Evolutionary conservation across 1,284 basidiomycete species (phyloP).

Genomic region (Sphaerobolus stellatus): DNA sequence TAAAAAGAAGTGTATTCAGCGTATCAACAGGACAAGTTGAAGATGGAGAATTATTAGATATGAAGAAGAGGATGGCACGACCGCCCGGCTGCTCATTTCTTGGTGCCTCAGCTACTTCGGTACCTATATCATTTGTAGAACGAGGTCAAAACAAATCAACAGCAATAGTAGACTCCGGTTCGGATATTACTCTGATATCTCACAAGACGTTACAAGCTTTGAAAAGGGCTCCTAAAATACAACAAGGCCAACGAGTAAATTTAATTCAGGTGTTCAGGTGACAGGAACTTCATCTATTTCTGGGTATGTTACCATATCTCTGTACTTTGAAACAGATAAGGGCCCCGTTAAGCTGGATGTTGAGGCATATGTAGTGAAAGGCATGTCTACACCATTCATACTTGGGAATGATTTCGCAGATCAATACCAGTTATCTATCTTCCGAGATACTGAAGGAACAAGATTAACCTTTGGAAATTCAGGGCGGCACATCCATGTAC

Average conservation of each 20-base stretch:
- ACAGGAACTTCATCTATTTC: slow-evolving; percentile 28
- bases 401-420: slow-evolving; percentile 32
- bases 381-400: slow-evolving; percentile 26
- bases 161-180: slow-evolving; percentile 12
- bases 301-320: slow-evolving; percentile 26
- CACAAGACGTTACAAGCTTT: background rate
- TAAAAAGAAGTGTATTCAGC: too few relatives aligned
- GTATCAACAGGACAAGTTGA: too few relatives aligned
- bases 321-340: slow-evolving; percentile 25
- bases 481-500: slow-evolving; percentile 13
- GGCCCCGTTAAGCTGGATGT: slow-evolving; percentile 26
- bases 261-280: slow-evolving; percentile 22
- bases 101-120: slow-evolving; percentile 12
- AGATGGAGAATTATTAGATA: slow-evolving; percentile 13
- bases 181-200: slow-evolving; percentile 18
- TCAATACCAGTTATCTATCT: slow-evolving; percentile 30
- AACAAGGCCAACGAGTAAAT: slow-evolving; percentile 14
- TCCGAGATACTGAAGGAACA: slow-evolving; percentile 21
- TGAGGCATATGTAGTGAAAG: slow-evolving; percentile 31
- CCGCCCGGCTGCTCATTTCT: slow-evolving; percentile 28
- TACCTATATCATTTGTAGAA: background rate
- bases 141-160: background rate
- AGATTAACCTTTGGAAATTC: slow-evolving; percentile 25
- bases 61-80: slow-evolving; percentile 22
- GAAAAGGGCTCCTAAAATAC: slow-evolving; percentile 10